Evolutionary conservation across 1,284 basidiomycete genomes (phyloP), one percentile per base, ranked within the genome.

Genomic region (Paramarasmius palmivorus): DNA sequence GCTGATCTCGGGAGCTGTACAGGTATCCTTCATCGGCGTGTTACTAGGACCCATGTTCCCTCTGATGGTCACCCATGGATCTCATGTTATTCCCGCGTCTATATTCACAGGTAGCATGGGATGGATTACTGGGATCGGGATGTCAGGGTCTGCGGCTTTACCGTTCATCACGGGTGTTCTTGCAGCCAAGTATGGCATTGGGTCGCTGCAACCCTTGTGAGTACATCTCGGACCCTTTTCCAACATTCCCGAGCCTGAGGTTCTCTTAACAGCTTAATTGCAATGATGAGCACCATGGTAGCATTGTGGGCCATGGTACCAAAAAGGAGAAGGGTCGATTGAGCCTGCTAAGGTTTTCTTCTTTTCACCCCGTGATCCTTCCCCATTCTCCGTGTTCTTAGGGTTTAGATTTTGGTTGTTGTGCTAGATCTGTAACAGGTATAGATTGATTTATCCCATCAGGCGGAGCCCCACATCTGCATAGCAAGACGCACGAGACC

Each of bases 121-220:
- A 3, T 84, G 78, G 77, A 82, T 84, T 42, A 71, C 76, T 19
- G 76, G 75, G 14, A 70, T 81, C 39, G 79, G 82, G 2, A 75
- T 78, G 56, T 74, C 76, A 2, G 81, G 83, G 3, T 76, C 74
- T 15, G 83, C 83, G 76, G 80, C 26, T 70, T 25, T 57, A 15
- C 82, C 83, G 3, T 84, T 84, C 63, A 69, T 82, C 47, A 81
- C 80, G 0, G 83, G 83, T 22, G 74, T 77, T 1, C 70, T 86
- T 17, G 78, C 81, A 1, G 69, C 70, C 15, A 72, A 62, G 53
- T 68, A 72, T 17, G 80, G 82, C 0, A 84, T 86, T 34, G 64
- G 65, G 32, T 72, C 71, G 51, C 60, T 85, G 56, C 82, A 84
- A 56, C 84, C 83, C 6, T 57, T 85, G 81, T 83, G 61, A 63